A percentile compares a stretch with the other conserved stretches of the same genome.
These are phyloP conservation scores for Hibiscus trionum DNA, from an alignment of 345 rosid species.

Conservation along the genomic window DNA sequence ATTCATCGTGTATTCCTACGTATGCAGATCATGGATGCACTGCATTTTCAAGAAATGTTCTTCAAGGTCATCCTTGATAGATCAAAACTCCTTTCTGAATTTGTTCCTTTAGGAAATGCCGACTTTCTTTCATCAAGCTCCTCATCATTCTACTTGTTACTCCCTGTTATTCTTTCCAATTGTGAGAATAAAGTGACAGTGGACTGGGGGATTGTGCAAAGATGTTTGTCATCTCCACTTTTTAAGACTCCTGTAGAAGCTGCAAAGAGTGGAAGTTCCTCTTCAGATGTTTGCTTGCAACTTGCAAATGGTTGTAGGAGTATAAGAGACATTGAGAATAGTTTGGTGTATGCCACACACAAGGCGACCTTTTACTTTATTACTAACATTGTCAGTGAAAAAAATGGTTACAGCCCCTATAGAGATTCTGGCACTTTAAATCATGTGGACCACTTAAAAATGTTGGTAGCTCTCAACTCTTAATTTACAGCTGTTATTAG, in stretches of 20 bases:
- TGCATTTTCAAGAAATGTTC: conserved; percentile 72
- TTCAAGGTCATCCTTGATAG: conserved; percentile 70
- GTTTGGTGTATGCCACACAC: conserved; percentile 58
- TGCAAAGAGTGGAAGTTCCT: conserved; percentile 23
- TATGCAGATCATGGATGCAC: conserved; percentile 57
- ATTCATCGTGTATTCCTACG: conserved; percentile 7
- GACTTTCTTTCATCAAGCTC: conserved; percentile 28
- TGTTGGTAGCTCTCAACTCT: conserved; percentile 45
- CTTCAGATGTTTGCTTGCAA: conserved; percentile 22
- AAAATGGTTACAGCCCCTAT: conserved; percentile 42
- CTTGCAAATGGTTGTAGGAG: conserved; percentile 63
- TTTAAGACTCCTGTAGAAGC: conserved; percentile 36
- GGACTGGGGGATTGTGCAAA: conserved; percentile 57
- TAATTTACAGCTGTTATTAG: background rate
- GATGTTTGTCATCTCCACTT: conserved; percentile 77
- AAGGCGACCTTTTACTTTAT: conserved; percentile 56
- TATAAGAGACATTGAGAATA: conserved; percentile 52
- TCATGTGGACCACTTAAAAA: conserved; percentile 39
- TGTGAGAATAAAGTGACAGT: conserved; percentile 28
- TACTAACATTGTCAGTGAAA: conserved; percentile 31
- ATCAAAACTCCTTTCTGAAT: conserved; percentile 38
- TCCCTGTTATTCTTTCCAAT: conserved; percentile 44
- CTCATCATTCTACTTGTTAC: conserved; percentile 72
- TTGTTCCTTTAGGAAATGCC: conserved; percentile 45
- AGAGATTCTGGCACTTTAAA: conserved; percentile 30